phyloP scores from a whole-genome alignment of 495 filamentous ascomycete species.

The Trichoderma gamsii region DNA sequence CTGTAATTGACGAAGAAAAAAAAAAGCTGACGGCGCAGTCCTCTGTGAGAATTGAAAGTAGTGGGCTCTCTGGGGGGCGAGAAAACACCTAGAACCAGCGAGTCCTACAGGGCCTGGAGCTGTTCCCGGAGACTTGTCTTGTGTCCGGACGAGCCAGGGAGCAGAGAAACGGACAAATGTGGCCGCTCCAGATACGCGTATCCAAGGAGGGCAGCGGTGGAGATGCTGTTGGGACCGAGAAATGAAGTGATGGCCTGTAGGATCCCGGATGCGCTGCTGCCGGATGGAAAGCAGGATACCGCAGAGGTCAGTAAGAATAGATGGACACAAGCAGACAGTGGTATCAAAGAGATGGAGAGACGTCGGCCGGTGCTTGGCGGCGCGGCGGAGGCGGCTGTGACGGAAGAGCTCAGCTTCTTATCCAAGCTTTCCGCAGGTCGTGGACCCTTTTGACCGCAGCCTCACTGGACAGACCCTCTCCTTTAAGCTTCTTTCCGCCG shows the following conservation, averaged over 20 bases:
- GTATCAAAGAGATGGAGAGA: background rate
- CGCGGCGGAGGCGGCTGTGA: slow-evolving; percentile 14
- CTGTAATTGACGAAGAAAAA: slow-evolving; percentile 3
- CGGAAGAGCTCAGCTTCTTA: background rate
- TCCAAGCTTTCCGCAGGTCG: slow-evolving; percentile 6
- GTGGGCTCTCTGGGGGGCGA: background rate
- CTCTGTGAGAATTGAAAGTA: background rate
- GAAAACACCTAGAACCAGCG: background rate
- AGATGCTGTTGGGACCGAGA: slow-evolving; percentile 2
- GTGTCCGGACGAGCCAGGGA: slow-evolving; percentile 9
- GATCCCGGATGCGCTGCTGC: slow-evolving; percentile 2
- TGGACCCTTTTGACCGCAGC: slow-evolving; percentile 1
- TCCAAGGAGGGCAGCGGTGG: background rate
- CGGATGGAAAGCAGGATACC: background rate
- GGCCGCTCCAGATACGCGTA: slow-evolving; percentile 12
- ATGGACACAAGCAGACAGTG: background rate
- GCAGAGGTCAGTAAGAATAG: background rate
- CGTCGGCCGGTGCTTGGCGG: background rate
- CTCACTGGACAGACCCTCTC: background rate
- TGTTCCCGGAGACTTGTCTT: background rate
- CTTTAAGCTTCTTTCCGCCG: slow-evolving; percentile 5
- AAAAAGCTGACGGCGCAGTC: slow-evolving; percentile 3
- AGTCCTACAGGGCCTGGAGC: background rate
- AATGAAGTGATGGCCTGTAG: background rate
- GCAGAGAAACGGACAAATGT: background rate